These are phyloP conservation scores for Pascua sp. DNA, from an alignment of 1,284 basidiomycete species.

Conservation along the genomic window DNA sequence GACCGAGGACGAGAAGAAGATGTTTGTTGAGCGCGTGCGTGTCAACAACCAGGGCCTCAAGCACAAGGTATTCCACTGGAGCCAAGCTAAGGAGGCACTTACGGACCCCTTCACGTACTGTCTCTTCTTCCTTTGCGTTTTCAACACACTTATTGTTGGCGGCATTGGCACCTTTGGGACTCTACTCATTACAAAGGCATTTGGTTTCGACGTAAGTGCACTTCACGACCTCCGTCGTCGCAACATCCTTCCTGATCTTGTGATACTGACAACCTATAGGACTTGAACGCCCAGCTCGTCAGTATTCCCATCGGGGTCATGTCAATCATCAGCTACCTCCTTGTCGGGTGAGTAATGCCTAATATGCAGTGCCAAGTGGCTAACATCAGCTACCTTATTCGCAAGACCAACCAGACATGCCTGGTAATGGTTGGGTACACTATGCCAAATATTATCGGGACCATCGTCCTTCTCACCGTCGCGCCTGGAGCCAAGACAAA, in stretches of 20 bases:
- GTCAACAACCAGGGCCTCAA: slow-evolving; percentile 38
- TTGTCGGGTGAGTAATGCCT: too few relatives aligned
- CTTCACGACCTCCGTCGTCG: too few relatives aligned
- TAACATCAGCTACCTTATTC: slow-evolving; percentile 7
- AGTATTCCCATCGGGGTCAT: slow-evolving; percentile 23
- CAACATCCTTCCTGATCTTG: too few relatives aligned
- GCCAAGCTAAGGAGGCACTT: slow-evolving; percentile 28
- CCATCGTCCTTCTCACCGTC: slow-evolving; percentile 18
- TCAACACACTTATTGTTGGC: slow-evolving; percentile 32
- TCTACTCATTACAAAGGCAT: slow-evolving; percentile 25
- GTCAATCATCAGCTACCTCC: slow-evolving; percentile 15
- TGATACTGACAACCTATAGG: slow-evolving; percentile 11
- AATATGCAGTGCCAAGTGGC: too few relatives aligned
- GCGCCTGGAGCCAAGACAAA: slow-evolving; percentile 3
- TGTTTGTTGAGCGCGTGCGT: slow-evolving; percentile 35
- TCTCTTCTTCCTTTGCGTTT: slow-evolving; percentile 30
- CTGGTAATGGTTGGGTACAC: slow-evolving; percentile 12
- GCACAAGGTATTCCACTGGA: slow-evolving; percentile 23
- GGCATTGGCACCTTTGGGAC: slow-evolving; percentile 28
- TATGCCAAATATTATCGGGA: slow-evolving; percentile 14
- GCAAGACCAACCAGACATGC: slow-evolving; percentile 1
- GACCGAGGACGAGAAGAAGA: slow-evolving; percentile 24
- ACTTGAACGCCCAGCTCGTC: slow-evolving; percentile 16
- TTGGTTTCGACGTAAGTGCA: slow-evolving; percentile 21
- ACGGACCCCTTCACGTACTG: slow-evolving; percentile 31